Evolutionary conservation across 495 filamentous ascomycete genomes (phyloP).

Genomic region (Aspergillus sclerotiicarbonarius): DNA sequence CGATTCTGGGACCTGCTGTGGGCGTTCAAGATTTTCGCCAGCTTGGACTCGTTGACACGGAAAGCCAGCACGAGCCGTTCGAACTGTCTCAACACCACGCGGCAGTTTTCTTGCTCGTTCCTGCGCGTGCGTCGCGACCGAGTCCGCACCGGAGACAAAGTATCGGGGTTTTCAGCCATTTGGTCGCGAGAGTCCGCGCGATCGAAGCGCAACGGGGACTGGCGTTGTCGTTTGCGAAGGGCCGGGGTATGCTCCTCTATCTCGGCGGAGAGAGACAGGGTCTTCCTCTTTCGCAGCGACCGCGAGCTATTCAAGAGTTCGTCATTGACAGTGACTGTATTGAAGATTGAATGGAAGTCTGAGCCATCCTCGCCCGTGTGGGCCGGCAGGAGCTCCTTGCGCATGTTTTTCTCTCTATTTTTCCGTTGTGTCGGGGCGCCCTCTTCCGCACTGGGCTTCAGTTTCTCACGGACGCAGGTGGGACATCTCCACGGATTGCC

Average conservation of each 20-base stretch:
- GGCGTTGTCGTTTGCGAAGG: constrained; percentile 46
- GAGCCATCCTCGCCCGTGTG: constrained; percentile 66
- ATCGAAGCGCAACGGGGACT: constrained; percentile 30
- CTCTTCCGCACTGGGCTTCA: constrained; percentile 47
- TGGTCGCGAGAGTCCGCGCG: constrained; percentile 20
- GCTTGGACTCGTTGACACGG: constrained; percentile 55
- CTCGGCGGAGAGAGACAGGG: constrained; percentile 54
- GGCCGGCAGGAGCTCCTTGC: constrained; percentile 74
- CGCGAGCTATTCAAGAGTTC: constrained; percentile 85
- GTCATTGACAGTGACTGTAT: constrained; percentile 69
- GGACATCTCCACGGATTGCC: constrained; percentile 75
- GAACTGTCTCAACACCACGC: constrained; percentile 33
- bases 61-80: constrained; percentile 58
- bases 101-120: constrained; percentile 35
- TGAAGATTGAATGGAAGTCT: constrained; percentile 85
- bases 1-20: constrained; percentile 34
- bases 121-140: constrained; percentile 40
- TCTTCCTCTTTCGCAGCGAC: constrained; percentile 82
- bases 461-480: constrained; percentile 66
- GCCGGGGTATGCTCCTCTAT: constrained; percentile 49
- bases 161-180: constrained; percentile 22
- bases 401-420: constrained; percentile 52
- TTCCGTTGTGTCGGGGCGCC: constrained; percentile 41
- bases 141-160: constrained; percentile 27
- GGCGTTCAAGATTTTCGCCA: constrained; percentile 55